Evolutionary conservation across 257 asterid species (phyloP).

Genomic region (Coffea canephora): DNA sequence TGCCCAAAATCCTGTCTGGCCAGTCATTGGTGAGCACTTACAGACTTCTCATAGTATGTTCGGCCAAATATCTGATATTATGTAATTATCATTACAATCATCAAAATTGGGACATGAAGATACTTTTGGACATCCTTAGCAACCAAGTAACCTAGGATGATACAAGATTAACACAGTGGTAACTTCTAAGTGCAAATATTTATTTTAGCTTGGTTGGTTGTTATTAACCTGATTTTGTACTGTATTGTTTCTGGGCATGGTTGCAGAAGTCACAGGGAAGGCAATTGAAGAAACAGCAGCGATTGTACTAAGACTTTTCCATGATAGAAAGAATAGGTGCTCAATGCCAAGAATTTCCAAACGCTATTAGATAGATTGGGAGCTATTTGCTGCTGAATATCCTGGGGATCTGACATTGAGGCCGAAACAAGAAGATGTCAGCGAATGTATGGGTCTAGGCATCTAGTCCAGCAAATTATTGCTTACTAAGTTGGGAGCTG

Average conservation of each 20-base stretch:
- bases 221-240: neutral
- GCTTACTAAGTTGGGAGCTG: neutral
- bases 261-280: slow-evolving; percentile 85
- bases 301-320: slow-evolving; percentile 71
- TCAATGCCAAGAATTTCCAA: slow-evolving; percentile 91
- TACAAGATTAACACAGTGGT: too few relatives aligned
- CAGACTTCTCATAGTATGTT: neutral
- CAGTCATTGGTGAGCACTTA: slow-evolving; percentile 75
- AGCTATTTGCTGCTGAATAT: slow-evolving; percentile 9
- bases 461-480: neutral
- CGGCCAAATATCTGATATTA: neutral
- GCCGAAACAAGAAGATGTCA: neutral
- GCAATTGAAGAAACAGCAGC: slow-evolving; percentile 99
- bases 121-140: neutral
- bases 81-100: neutral
- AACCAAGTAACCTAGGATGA: neutral
- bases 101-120: neutral
- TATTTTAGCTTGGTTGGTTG: neutral
- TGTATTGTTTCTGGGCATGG: slow-evolving; percentile 20
- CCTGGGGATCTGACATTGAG: slow-evolving; percentile 7
- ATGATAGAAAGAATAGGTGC: slow-evolving; percentile 84
- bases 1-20: slow-evolving; percentile 85
- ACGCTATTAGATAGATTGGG: slow-evolving; percentile 46
- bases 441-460: neutral
- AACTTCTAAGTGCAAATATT: neutral